Evolutionary conservation across 768 basidiomycete species (phyloP), one percentile per base, ranked within the genome.

Genomic region (Holtermanniella nyarrowii): DNA sequence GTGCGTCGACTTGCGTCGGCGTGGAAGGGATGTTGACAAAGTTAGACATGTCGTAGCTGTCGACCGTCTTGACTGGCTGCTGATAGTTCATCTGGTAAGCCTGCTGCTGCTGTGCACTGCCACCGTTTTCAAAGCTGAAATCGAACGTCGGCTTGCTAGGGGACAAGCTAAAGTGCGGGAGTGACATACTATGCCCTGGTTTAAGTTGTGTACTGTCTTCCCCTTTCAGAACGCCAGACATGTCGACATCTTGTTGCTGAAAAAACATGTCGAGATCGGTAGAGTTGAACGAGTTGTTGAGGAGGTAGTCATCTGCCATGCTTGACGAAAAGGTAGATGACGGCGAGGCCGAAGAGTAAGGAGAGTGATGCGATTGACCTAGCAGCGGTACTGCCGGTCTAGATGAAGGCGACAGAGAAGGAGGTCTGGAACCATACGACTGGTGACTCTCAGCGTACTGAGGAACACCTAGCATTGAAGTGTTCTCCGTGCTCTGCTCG

Each of bases 331-430:
- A 66, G 23, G 18, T 58, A 10, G 58, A 60, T 16, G 45, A 44
- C 14, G 65, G 65, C 11, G 59, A 60, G 12, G 58, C 55, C 3
- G 65, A 60, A 13, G 58, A 57, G 26, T 55, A 54, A 5, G 61
- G 60, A 4, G 65, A 66, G 25, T 49, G 52, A 13, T 50, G 45
- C 3, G 54, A 54, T 21, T 43, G 41, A 39, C 37, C 22, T 23
- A n/a, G 44, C 21, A 42, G 11, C 39, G 52, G 5, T 23, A 52
- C 26, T 21, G 49, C 22, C 20, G 55, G 48, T 40, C 52, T 45
- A 4, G 52, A 59, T 5, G 56, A 52, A 20, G 56, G 56, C 16
- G 57, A 59, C 24, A 61, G 52, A 4, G 58, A 61, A 14, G 63
- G 56, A 27, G 53, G 52, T 40, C 59, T 46, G 12, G 55, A 60